These are phyloP conservation scores for Leucosporidium yakuticum DNA, from an alignment of 768 basidiomycete species.

Conservation along the genomic window DNA sequence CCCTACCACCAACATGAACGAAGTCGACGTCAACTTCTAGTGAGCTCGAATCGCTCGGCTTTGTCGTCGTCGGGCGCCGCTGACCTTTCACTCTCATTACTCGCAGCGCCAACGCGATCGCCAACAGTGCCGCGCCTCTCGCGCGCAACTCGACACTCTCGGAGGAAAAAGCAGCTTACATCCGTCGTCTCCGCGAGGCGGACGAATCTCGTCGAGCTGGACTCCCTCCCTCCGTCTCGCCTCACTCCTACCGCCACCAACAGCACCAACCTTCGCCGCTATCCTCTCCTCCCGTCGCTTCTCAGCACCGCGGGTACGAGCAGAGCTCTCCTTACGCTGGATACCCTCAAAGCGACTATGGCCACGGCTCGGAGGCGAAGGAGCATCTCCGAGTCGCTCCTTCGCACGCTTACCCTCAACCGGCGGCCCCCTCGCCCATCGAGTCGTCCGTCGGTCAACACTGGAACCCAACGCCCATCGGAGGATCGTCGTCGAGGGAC, in stretches of 20 bases:
- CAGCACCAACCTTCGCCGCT: too few relatives aligned
- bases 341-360: too few relatives aligned
- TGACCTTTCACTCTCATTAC: too few relatives aligned
- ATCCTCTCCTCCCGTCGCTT: too few relatives aligned
- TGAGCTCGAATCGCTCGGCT: background rate
- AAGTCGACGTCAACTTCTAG: constrained; percentile 19
- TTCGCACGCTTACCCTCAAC: background rate
- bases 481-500: too few relatives aligned
- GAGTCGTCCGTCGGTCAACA: too few relatives aligned
- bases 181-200: constrained; percentile 17
- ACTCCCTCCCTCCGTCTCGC: too few relatives aligned
- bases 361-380: background rate
- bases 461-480: too few relatives aligned
- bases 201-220: constrained; percentile 1
- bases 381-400: too few relatives aligned
- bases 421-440: background rate
- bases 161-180: constrained; percentile 24
- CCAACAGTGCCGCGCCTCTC: background rate
- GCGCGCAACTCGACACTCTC: background rate
- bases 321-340: too few relatives aligned
- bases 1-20: constrained; percentile 10
- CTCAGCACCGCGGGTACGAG: too few relatives aligned
- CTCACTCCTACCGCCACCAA: too few relatives aligned
- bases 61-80: background rate
- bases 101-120: constrained; percentile 15